A percentile compares a stretch with the other conserved stretches of the same genome.
phyloP scores from a whole-genome alignment of 2,329 filamentous ascomycete species.

The Monilinia laxa region DNA sequence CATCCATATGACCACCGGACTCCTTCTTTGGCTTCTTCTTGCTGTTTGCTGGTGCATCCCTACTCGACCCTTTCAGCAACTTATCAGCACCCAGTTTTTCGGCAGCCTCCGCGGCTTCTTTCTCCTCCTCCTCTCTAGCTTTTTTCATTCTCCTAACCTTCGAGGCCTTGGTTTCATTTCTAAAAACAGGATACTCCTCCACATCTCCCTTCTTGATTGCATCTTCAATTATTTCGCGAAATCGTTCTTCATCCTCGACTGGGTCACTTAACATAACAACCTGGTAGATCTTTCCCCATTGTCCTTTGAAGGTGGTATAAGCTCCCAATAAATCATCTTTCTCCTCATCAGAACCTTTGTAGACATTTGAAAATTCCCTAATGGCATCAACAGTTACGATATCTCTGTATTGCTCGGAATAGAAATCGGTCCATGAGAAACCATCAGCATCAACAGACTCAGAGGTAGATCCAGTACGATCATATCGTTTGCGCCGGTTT shows the following conservation, averaged over 20 bases:
- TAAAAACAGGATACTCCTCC: constrained; percentile 65
- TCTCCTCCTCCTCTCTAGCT: constrained; percentile 59
- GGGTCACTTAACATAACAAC: constrained; percentile 84
- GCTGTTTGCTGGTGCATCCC: constrained; percentile 44
- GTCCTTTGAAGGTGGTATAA: constrained; percentile 70
- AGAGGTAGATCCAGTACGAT: constrained; percentile 83
- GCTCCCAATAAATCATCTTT: constrained; percentile 71
- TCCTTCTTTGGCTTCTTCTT: constrained; percentile 48
- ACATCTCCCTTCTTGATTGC: constrained; percentile 73
- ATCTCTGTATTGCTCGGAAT: constrained; percentile 77
- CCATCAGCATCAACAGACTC: constrained; percentile 78
- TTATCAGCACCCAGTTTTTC: constrained; percentile 74
- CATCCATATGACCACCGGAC: constrained; percentile 46
- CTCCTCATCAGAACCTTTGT: constrained; percentile 87
- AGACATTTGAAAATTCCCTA: constrained; percentile 70
- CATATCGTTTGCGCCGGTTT: constrained; percentile 78
- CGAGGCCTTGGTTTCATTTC: constrained; percentile 67
- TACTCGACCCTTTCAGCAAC: constrained; percentile 50
- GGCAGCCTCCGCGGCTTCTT: constrained; percentile 73
- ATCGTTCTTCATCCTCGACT: constrained; percentile 80
- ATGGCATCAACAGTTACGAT: constrained; percentile 74
- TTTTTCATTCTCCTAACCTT: constrained; percentile 58
- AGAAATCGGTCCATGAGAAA: constrained; percentile 91
- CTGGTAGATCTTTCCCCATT: constrained; percentile 76
- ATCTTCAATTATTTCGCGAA: constrained; percentile 74